Evolutionary conservation across 768 basidiomycete species (phyloP), one percentile per base, ranked within the genome.

Genomic region (Mrakia gelida): DNA sequence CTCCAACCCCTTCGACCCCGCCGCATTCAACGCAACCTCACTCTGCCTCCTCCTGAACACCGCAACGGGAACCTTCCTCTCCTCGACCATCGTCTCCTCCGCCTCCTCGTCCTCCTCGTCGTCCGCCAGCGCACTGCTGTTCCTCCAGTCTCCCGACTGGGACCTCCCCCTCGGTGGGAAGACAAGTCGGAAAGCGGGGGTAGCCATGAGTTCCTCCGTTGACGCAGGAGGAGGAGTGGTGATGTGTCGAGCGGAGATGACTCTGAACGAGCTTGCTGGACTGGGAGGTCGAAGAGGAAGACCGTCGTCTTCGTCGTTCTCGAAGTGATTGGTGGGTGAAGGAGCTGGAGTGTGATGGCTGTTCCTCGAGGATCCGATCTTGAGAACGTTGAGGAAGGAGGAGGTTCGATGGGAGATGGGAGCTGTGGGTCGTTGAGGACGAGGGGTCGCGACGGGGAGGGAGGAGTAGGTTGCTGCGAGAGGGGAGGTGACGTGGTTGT

Each of bases 241-340:
- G 71, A 77, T 72, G 41, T 71, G 56, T 21, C 76, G 70, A 18
- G 76, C 76, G 1, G 76, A 77, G 45, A 77, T 77, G 59, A 77
- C 70, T 28, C 54, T 56, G 76, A 77, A 77, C 70, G 76, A 77
- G 56, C 70, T 71, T 30, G 76, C 76, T 28, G 76, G 76, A 38
- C 68, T 62, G 10, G 76, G 70, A n/a, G 76, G 76, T 11, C 70
- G 76, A 41, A 73, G 52, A 30, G 72, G 72, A 15, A n/a, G 43
- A 7, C 45, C 71, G 38, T 73, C 72, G 30, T 61, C 72, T 23
- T 71, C 68, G 68, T 71, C 68, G 49, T 52, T 59, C 5, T 43
- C 38, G 34, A 45, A 21, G 7, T 38, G 34, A 23, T 65, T 34
- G 28, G 65, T 34, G 41, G 67, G 67, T 13, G 67, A 70, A 16